Conservation (phyloP, 2,329 filamentous ascomycete species). For the Bisporella sp. region DNA sequence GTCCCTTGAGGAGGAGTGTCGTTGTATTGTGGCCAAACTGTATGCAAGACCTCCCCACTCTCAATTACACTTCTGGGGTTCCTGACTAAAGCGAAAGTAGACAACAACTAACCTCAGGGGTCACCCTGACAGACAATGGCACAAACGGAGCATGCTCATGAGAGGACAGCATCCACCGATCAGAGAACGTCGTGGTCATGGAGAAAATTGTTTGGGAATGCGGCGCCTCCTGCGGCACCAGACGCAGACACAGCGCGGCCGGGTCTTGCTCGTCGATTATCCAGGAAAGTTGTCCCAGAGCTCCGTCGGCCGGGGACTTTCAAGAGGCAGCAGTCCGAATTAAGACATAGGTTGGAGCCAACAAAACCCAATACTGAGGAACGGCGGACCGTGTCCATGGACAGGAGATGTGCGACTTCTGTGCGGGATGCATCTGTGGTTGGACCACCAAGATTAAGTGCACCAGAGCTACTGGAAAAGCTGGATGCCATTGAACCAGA, state of each 20-base stretch:
- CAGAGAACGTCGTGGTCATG: constrained; percentile 24
- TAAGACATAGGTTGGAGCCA: constrained; percentile 64
- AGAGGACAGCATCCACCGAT: constrained; percentile 22
- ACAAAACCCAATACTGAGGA: constrained; percentile 56
- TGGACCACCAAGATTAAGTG: constrained; percentile 19
- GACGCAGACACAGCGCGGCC: constrained; percentile 16
- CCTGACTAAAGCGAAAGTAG: constrained; percentile 12
- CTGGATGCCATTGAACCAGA: constrained; percentile 14
- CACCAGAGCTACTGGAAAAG: constrained; percentile 24
- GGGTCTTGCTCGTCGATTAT: constrained; percentile 24
- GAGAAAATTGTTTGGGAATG: constrained; percentile 24
- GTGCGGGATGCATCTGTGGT: constrained; percentile 17
- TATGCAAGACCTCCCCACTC: constrained; percentile 7
- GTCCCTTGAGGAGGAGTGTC: background rate
- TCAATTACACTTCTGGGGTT: background rate
- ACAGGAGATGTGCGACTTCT: constrained; percentile 33
- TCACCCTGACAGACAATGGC: constrained; percentile 19
- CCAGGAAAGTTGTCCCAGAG: constrained; percentile 64
- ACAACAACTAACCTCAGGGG: constrained; percentile 10
- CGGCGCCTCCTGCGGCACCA: constrained; percentile 9
- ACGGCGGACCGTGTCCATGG: constrained; percentile 64
- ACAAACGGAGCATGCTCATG: constrained; percentile 20
- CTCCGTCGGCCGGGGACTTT: constrained; percentile 74
- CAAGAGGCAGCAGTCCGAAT: constrained; percentile 76
- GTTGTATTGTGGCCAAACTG: background rate